These are phyloP conservation scores for Dendrobium huoshanense DNA, from an alignment of 106 monocot genomes.

Conservation along the genomic window DNA sequence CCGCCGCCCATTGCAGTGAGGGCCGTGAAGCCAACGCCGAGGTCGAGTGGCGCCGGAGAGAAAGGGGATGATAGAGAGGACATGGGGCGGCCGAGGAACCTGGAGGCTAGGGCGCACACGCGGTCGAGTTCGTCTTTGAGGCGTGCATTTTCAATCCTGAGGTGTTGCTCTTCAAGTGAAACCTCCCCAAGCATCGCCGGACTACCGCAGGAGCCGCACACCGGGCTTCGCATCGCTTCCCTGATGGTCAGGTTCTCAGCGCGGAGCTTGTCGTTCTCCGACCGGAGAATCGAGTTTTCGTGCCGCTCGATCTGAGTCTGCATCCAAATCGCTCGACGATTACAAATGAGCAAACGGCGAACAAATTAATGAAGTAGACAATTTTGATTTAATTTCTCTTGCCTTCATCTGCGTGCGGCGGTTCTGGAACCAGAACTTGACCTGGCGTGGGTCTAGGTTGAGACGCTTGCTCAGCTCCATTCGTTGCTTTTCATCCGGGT, in stretches of 20 bases:
- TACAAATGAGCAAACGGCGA: neutral
- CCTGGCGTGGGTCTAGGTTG: conserved; percentile 63
- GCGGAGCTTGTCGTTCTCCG: conserved; percentile 83
- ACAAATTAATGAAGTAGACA: neutral
- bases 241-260: conserved; percentile 68
- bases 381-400: neutral
- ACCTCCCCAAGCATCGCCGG: conserved; percentile 67
- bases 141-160: conserved; percentile 77
- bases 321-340: neutral
- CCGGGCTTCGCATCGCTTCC: conserved; percentile 66
- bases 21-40: conserved; percentile 12
- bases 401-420: conserved; percentile 98
- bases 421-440: conserved; percentile 99
- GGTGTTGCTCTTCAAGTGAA: conserved; percentile 67
- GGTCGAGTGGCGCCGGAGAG: conserved; percentile 32
- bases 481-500: conserved; percentile 94
- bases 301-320: conserved; percentile 20
- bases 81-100: conserved; percentile 43
- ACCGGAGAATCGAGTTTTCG: conserved; percentile 56
- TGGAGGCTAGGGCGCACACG: conserved; percentile 57
- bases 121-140: conserved; percentile 85
- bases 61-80: conserved; percentile 9
- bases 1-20: conserved; percentile 8
- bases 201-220: conserved; percentile 66
- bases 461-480: conserved; percentile 70